These are phyloP conservation scores for Malus sylvestris DNA, from an alignment of 306 rosid genomes.

Conservation along the genomic window DNA sequence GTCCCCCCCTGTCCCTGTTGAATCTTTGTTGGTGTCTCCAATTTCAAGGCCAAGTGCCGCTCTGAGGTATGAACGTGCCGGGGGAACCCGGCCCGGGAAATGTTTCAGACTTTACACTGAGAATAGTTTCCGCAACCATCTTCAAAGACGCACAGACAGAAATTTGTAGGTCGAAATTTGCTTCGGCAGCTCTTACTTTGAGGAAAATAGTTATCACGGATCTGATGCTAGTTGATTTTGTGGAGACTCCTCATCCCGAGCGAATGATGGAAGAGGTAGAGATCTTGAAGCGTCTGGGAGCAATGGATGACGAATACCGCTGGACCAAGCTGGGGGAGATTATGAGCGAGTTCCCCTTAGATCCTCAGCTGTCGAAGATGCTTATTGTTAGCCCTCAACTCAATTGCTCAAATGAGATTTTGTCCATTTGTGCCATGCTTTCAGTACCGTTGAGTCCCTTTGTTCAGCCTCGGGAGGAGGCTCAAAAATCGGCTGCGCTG, in stretches of 20 bases:
- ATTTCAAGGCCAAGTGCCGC: neutral
- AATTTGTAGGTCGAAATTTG: neutral
- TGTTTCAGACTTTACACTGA: neutral
- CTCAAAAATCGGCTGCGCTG: neutral
- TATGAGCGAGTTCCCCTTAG: conserved; percentile 90
- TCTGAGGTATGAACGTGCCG: neutral
- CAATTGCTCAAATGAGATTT: neutral
- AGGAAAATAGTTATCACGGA: no score
- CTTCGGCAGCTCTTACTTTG: neutral
- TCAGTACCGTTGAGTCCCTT: neutral
- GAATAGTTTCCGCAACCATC: neutral
- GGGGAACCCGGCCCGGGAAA: neutral
- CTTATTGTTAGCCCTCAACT: conserved; percentile 53
- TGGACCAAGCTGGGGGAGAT: conserved; percentile 79
- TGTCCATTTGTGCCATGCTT: neutral
- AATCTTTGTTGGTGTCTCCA: neutral
- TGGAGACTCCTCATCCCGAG: no score
- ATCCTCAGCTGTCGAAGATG: conserved; percentile 98
- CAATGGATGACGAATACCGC: neutral
- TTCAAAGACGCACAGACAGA: neutral
- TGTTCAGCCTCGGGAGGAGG: neutral
- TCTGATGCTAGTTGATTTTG: neutral
- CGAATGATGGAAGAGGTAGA: neutral
- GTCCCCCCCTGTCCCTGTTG: neutral
- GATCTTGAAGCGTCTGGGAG: neutral